Evolutionary conservation across 352 stramenopile genomes (phyloP), one percentile per base, ranked within the genome.

Genomic region (Blastocystis sp.): DNA sequence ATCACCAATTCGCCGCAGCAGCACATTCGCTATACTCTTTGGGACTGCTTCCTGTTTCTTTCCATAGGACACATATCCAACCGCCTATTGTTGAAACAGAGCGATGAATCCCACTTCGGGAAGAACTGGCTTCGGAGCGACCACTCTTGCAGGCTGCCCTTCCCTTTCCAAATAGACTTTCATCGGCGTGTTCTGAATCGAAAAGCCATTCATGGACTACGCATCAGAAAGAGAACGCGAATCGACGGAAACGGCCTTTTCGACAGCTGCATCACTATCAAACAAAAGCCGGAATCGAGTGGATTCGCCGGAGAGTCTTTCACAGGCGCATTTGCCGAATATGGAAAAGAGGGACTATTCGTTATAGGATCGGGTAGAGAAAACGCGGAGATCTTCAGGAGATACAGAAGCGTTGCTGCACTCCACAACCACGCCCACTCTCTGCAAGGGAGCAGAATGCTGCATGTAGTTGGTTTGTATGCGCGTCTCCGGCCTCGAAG

Each of bases 11-110:
- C 2, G 13, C n/a, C 19, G 31, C n/a, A 85, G 31, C 0, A 2
- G 29, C 45, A 85, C 51, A 26, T 85, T 67, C 33, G 12, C 13
- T 19, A 85, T 69, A 3, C 16, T n/a, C 19, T 85, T 63, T 31
- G 45, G 45, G 6, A 55, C 45, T 55, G 45, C 45, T 4, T 67
- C 31, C 33, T 29, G 67, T 16, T 85, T 69, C 26, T 24, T 19
- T 51, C 61, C 6, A 67, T 85, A 85, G 13, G 67, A 50, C 3
- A 85, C 74, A 85, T 45, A 85, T 24, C 74, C 74, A 66, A 85
- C 55, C 3, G 63, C n/a, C 35, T 74, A 9, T 10, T 12, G 9
- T 12, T 65, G 6, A 55, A 6, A 19, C 16, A 6, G 6, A 55
- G 6, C 16, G 6, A 6, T 19, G 16, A 16, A 16, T 55, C 6